phyloP scores from a whole-genome alignment of 768 basidiomycete genomes.

The Pisolithus microcarpus region DNA sequence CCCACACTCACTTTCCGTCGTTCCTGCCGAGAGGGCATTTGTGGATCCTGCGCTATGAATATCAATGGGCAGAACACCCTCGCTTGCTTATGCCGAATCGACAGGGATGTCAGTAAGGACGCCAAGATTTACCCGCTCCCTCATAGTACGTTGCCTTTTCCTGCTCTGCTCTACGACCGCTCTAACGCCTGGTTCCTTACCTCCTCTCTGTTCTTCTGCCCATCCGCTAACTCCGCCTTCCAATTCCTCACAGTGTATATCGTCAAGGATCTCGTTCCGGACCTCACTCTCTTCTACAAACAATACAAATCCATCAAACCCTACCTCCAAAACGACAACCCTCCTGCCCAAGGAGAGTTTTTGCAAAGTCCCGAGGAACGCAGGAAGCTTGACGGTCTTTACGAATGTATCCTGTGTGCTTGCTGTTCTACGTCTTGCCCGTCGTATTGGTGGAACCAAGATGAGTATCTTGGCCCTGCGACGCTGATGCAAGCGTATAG shows the following conservation, averaged over 20 bases:
- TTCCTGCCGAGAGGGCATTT: constrained; percentile 92
- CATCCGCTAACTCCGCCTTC: neutral
- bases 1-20: constrained; percentile 95
- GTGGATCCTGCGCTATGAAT: constrained; percentile 99
- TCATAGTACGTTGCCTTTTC: constrained; percentile 64
- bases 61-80: constrained; percentile 97
- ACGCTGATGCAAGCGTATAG: constrained; percentile 95
- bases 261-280: constrained; percentile 96
- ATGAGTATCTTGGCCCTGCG: constrained; percentile 95
- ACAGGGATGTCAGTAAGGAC: constrained; percentile 62
- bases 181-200: neutral
- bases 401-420: constrained; percentile 95
- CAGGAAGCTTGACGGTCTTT: constrained; percentile 93
- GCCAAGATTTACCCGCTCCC: constrained; percentile 95
- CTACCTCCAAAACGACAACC: constrained; percentile 89
- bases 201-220: neutral
- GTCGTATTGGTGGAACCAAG: constrained; percentile 99
- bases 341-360: constrained; percentile 78
- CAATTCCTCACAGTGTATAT: constrained; percentile 69
- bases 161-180: neutral
- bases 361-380: constrained; percentile 88
- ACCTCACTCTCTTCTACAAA: constrained; percentile 91
- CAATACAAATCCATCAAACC: constrained; percentile 99
- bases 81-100: constrained; percentile 93
- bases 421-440: constrained; percentile 99